Evolutionary conservation across 2,329 filamentous ascomycete species (phyloP), one percentile per base, ranked within the genome.

Genomic region (Rhinocladiella similis): DNA sequence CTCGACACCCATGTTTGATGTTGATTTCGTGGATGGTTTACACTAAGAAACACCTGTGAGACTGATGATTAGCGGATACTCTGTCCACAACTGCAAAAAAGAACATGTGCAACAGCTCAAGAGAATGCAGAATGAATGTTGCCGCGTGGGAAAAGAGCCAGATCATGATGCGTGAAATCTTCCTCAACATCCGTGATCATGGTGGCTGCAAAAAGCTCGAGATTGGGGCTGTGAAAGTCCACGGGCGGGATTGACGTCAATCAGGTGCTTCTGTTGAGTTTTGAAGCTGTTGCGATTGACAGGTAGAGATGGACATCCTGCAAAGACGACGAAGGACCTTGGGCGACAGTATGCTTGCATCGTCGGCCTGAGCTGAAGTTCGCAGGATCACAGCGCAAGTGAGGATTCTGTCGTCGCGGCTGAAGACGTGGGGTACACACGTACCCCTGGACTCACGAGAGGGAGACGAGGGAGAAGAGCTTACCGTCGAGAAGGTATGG

Each of bases 1-100:
- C 86, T 97, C 93, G 85, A 96, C 91, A 86, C 90, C 91, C 93
- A 97, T 97, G 29, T 83, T 83, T 92, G 83, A 75, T 78, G 47
- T 55, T 18, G 33, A 29, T 43, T 46, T 50, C 39, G 14, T 53
- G 56, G 22, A 25, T 22, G 50, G 39, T 45, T 53, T 25, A 50
- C 41, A 59, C 38, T 49, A 45, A 55, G 59, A 53, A 50, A 59
- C 38, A 62, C 56, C 59, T 62, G 41, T 50, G 19, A 14, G 48
- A 45, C 50, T 50, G 33, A 47, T 50, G 53, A 53, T 62, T 59
- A 62, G 59, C 59, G 38, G 10, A 41, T 9, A 16, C 12, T 41
- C 38, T 41, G 29, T 41, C 41, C 22, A 42, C 27, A 20, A 36
- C 16, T n/a, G 29, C 18, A 35, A 22, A 9, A 14, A 49, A 49